These are phyloP conservation scores for Blumeria hordei DNA, from an alignment of 2,329 filamentous ascomycete species.

Conservation along the genomic window DNA sequence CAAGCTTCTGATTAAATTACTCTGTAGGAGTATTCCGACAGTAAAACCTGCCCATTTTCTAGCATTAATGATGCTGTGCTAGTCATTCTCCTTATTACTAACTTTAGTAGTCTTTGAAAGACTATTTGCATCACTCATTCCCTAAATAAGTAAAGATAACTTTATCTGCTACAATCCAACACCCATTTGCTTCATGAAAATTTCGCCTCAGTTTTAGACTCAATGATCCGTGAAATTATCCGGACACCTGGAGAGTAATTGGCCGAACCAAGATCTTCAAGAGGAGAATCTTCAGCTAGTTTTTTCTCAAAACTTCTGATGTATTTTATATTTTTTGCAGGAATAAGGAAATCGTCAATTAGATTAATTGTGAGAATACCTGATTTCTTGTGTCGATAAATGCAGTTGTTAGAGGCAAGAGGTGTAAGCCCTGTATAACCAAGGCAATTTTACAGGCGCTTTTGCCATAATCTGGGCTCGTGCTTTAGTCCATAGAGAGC, in stretches of 20 bases:
- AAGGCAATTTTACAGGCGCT: background rate
- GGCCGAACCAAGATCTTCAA: background rate
- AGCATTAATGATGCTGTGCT: no score
- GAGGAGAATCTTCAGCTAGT: background rate
- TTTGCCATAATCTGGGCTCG: background rate
- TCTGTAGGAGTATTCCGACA: no score
- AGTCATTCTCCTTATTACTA: no score
- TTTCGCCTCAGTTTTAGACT: no score
- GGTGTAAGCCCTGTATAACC: background rate
- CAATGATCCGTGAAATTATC: no score
- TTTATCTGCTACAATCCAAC: no score
- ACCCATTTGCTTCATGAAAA: no score
- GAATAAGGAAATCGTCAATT: background rate
- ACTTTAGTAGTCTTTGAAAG: no score
- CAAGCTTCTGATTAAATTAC: no score
- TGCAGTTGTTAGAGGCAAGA: background rate
- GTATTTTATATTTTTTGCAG: background rate
- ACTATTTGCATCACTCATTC: no score
- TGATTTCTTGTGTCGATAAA: background rate
- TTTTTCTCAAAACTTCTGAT: background rate
- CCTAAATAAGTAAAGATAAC: no score
- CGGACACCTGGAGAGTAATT: constrained; percentile 1
- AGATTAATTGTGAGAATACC: background rate
- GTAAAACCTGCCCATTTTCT: no score
- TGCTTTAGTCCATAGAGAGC: background rate